Base-by-base conservation (phyloP, 306 rosid species). In the Morella rubra region DNA sequence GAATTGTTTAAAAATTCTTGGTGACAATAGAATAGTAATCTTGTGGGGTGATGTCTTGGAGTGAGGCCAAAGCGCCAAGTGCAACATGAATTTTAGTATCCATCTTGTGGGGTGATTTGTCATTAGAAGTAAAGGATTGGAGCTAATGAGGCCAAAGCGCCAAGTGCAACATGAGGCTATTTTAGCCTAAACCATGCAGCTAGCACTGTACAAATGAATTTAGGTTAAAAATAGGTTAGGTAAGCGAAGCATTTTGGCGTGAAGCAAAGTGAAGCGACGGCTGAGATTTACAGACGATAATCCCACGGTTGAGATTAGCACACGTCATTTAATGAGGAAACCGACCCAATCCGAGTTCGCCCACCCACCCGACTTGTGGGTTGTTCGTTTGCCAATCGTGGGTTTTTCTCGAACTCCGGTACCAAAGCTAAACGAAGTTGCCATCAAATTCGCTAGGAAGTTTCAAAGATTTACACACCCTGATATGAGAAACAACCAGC, bases 381-480 rank as follows among this genome's bases (percentile, higher is more conserved):
- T 47, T 51, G 54, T 81, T 85, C 97, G 11, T 94, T 94, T 85
- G 97, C 98, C n/a, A 95, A 94, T 81, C 93, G 96, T 51, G 97
- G 89, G 40, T 94, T 94, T 71, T 94, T 90, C 68, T 40, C 88
- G 0, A 94, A 94, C 69, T 94, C 98, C n/a, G 98, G 97, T 85
- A 94, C 98, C 6, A 96, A 94, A 81, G 95, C 98, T 16, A 92
- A 92, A 89, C 49, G 98, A 94, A 76, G 98, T 96, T 16, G 98
- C 98, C 44, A 90, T 94, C 44, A 94, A 92, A 73, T 94, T 94
- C 88, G 82, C 97, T 0, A 89, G 98, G 58, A 92, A 94, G 83
- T 88, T 87, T 87, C 96, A 92, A 74, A 87, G 88, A 79, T 83
- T 87, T 74, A 62, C 81, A 19, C 15, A 77, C 76, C 75, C 93